Evolutionary conservation across 148 eudicot genomes (phyloP), one percentile per base, ranked within the genome.

Genomic region (Hydrangea macrophylla): DNA sequence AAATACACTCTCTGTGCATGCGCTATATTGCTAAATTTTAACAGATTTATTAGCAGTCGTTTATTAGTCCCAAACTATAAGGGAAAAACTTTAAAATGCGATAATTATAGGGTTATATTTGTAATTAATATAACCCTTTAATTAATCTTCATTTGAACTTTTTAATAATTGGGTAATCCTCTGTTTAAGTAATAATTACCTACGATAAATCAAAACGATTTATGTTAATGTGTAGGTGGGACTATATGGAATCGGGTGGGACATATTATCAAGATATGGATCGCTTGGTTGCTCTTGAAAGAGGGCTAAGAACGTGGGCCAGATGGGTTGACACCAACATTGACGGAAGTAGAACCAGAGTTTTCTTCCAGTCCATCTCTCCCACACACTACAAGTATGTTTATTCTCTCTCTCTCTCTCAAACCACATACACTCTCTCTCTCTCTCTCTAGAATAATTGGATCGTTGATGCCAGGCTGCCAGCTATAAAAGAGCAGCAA

Each of bases 301-400:
- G 63, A 61, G 99, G 88, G 58, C 74, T 94, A 5, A 83, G 79
- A 53, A 94, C 99, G 7, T 94, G 99, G 99, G 97, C 91, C 37
- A 80, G 74, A 62, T 94, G 97, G 97, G 82, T 88, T 9, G 97
- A 90, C 31, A 20, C 84, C 20, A 78, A 89, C 27, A 64, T 91
- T 11, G 96, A 89, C 68, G 25, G 42, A 5, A 75, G 73, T 3
- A 73, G 60, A 51, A 90, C 92, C 72, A 77, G 76, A 45, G 75
- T 94, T 26, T 89, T 94, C 75, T 91, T 94, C 69, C 92, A 90
- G 66, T 82, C 93, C 70, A 81, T 94, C 60, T 94, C 99, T 62
- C 99, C 99, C 0, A 85, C 97, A 27, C 97, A 92, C 58, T 85
- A 87, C 83, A 78, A 85, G 97, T 88, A 84, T 18, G 74, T 25